phyloP scores from a whole-genome alignment of 2,329 filamentous ascomycete genomes.

The Fusarium miscanthi region DNA sequence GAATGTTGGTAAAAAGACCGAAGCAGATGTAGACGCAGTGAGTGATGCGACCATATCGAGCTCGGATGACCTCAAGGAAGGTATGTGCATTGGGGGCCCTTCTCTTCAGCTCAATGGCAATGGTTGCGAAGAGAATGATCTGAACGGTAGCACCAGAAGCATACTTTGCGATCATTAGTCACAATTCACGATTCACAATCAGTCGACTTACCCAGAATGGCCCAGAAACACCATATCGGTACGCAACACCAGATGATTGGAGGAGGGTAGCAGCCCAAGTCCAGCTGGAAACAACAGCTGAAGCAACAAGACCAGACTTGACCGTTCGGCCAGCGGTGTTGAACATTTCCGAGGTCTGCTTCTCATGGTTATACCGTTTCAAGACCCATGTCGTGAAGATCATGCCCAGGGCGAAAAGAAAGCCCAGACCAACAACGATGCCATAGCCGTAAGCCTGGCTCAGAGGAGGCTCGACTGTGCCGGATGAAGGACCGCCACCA shows the following conservation, averaged over 20 bases:
- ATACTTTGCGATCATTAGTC: slow-evolving; percentile 50
- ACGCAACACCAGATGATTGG: slow-evolving; percentile 84
- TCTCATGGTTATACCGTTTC: slow-evolving; percentile 64
- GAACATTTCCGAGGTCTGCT: slow-evolving; percentile 94
- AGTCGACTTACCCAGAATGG: slow-evolving; percentile 57
- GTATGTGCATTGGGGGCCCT: slow-evolving; percentile 88
- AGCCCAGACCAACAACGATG: slow-evolving; percentile 79
- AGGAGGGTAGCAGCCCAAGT: slow-evolving; percentile 90
- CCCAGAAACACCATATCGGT: slow-evolving; percentile 77
- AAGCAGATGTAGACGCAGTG: slow-evolving; percentile 87
- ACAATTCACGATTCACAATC: rapidly evolving
- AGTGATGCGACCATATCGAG: slow-evolving; percentile 74
- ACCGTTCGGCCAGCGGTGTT: slow-evolving; percentile 88
- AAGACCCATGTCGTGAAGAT: slow-evolving; percentile 33
- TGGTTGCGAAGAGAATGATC: slow-evolving; percentile 88
- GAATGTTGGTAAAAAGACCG: slow-evolving; percentile 83
- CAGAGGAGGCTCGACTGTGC: slow-evolving; percentile 49
- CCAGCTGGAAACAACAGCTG: slow-evolving; percentile 93
- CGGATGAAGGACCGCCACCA: slow-evolving; percentile 31
- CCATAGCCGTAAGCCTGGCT: slow-evolving; percentile 79
- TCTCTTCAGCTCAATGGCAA: slow-evolving; percentile 90
- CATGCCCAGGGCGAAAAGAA: slow-evolving; percentile 80
- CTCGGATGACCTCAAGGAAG: slow-evolving; percentile 84
- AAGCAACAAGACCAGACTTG: slow-evolving; percentile 87
- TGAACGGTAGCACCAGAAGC: slow-evolving; percentile 79